These are phyloP conservation scores for Lizanozyma gosingica DNA, from an alignment of 1,139 yeast species.

Conservation along the genomic window DNA sequence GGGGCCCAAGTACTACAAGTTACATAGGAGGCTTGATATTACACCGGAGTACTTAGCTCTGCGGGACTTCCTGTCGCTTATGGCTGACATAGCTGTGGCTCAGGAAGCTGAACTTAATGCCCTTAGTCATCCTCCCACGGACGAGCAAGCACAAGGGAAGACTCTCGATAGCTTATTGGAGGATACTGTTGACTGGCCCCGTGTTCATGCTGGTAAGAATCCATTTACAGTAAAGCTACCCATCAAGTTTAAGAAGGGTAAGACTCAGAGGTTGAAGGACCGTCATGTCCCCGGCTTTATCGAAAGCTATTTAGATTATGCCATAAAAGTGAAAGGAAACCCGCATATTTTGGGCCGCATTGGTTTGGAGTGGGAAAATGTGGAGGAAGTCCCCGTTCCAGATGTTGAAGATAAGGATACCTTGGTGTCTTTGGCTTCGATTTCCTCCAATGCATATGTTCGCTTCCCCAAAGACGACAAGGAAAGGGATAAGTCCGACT, in stretches of 20 bases:
- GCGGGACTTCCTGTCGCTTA: constrained; percentile 9
- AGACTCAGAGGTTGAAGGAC: constrained; percentile 42
- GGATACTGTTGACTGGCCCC: constrained; percentile 32
- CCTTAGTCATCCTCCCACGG: constrained; percentile 2
- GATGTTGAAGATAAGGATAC: constrained; percentile 69
- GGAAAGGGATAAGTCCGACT: constrained; percentile 46
- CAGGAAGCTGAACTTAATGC: constrained; percentile 2
- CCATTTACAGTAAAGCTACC: constrained; percentile 37
- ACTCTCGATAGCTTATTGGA: constrained; percentile 8
- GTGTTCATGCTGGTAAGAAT: constrained; percentile 21
- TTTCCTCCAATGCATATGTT: constrained; percentile 91
- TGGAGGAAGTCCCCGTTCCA: constrained; percentile 48
- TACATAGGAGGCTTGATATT: constrained; percentile 40
- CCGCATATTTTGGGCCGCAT: constrained; percentile 32
- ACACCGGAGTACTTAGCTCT: constrained; percentile 26
- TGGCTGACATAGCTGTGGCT: constrained; percentile 6
- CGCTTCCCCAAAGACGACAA: constrained; percentile 60
- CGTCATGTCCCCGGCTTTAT: constrained; percentile 55
- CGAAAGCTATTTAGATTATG: constrained; percentile 57
- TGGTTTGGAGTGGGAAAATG: constrained; percentile 47
- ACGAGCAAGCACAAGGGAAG: constrained; percentile 15
- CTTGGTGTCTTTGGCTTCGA: constrained; percentile 64
- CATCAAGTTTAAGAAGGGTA: constrained; percentile 11
- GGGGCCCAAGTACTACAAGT: constrained; percentile 21
- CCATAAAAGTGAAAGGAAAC: constrained; percentile 37